Evolutionary conservation across 169 alveolate genomes (phyloP).

Genomic region (Plasmodium fragile): DNA sequence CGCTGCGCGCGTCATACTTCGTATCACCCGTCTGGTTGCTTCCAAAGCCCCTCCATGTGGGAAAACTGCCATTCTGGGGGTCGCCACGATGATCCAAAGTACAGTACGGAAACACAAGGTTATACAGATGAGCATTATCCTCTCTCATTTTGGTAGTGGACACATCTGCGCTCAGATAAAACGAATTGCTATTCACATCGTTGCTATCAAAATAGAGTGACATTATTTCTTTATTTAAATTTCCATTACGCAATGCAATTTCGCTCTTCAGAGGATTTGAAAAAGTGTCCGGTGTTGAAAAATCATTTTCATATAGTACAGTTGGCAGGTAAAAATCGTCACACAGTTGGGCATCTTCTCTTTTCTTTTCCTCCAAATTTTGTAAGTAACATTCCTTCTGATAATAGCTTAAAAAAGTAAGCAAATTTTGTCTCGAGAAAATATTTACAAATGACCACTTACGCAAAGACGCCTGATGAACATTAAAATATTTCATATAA

Average conservation of each 20-base stretch:
- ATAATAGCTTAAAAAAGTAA: slow-evolving; percentile 40
- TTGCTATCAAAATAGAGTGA: slow-evolving; percentile 1
- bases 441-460: slow-evolving; percentile 10
- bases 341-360: background rate
- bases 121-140: background rate
- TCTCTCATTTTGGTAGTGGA: background rate
- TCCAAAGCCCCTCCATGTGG: background rate
- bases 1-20: background rate
- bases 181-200: slow-evolving; percentile 7
- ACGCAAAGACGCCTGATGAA: background rate
- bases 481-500: slow-evolving; percentile 37
- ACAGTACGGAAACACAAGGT: slow-evolving; percentile 9
- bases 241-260: background rate
- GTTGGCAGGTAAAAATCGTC: background rate
- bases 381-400: slow-evolving; percentile 27
- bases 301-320: background rate
- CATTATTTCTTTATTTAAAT: background rate
- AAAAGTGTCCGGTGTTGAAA: background rate
- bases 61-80: background rate
- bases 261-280: background rate
- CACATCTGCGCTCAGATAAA: background rate
- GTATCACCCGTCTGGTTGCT: background rate
- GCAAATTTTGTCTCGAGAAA: slow-evolving; percentile 23
- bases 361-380: background rate
- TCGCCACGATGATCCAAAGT: slow-evolving; percentile 12